Evolutionary conservation across 129 eudicot species (phyloP).

Genomic region (Saposhnikovia divaricata): DNA sequence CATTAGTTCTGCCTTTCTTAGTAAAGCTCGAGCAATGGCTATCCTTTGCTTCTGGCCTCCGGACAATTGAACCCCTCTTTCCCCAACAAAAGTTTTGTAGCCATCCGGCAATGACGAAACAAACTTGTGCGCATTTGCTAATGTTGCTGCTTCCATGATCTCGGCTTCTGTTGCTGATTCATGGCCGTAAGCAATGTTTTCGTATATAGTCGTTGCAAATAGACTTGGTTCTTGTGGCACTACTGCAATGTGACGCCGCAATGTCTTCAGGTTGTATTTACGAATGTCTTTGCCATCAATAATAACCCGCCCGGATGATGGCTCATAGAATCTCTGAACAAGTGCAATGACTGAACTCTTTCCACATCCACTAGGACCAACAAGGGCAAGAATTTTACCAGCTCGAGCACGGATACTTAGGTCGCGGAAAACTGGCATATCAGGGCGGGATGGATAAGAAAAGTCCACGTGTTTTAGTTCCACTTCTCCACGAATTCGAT

Average conservation of each 20-base stretch:
- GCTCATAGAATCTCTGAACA: slow-evolving; percentile 75
- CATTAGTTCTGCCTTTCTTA: slow-evolving; percentile 30
- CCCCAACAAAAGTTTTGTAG: slow-evolving; percentile 82
- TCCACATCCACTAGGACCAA: slow-evolving; percentile 96
- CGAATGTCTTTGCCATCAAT: slow-evolving; percentile 85
- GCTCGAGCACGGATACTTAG: slow-evolving; percentile 77
- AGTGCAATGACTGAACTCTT: slow-evolving; percentile 92
- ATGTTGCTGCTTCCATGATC: slow-evolving; percentile 79
- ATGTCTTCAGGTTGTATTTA: slow-evolving; percentile 66
- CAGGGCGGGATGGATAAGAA: slow-evolving; percentile 84
- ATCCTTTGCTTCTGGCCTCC: slow-evolving; percentile 97
- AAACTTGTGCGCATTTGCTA: slow-evolving; percentile 92
- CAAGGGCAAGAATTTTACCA: slow-evolving; percentile 85
- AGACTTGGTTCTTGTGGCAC: slow-evolving; percentile 98
- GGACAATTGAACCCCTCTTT: slow-evolving; percentile 79
- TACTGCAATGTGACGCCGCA: slow-evolving; percentile 61
- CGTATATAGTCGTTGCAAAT: slow-evolving; percentile 74
- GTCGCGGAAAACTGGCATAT: slow-evolving; percentile 55
- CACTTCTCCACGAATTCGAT: slow-evolving; percentile 83
- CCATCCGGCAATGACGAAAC: slow-evolving; percentile 80
- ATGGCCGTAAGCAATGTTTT: slow-evolving; percentile 81
- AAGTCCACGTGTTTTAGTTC: slow-evolving; percentile 91
- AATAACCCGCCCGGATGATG: slow-evolving; percentile 72
- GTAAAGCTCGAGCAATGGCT: slow-evolving; percentile 78
- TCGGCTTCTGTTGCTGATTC: slow-evolving; percentile 85